Conservation (phyloP, 2,329 filamentous ascomycete species). For the Xylaria sp. region DNA sequence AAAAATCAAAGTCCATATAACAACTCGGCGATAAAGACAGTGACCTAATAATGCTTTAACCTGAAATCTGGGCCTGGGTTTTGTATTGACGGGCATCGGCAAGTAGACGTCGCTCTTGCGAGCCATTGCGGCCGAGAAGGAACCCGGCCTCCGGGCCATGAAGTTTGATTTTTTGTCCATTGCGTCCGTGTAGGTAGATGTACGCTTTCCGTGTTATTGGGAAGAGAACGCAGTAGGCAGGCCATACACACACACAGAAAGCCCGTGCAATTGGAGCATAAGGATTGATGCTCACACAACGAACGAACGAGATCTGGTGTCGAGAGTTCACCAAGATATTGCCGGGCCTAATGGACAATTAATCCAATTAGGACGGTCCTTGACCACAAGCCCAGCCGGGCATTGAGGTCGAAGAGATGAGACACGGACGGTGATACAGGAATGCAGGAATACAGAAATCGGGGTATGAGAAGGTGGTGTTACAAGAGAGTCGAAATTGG, state of each 20-base stretch:
- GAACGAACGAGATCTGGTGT: not conserved
- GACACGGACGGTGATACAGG: constrained; percentile 6
- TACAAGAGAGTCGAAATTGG: constrained; percentile 7
- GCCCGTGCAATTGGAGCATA: constrained; percentile 3
- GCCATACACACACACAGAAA: not conserved
- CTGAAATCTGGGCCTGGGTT: constrained; percentile 48
- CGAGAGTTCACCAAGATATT: not conserved
- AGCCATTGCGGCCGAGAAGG: constrained; percentile 27
- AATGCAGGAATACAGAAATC: constrained; percentile 1
- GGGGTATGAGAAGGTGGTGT: not conserved
- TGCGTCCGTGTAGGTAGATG: constrained; percentile 9
- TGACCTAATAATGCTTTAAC: constrained; percentile 55
- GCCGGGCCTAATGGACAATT: not conserved
- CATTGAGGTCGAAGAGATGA: constrained; percentile 12
- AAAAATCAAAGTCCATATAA: constrained; percentile 55
- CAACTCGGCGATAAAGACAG: constrained; percentile 57
- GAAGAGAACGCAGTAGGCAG: not conserved
- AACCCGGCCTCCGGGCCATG: constrained; percentile 33
- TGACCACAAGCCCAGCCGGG: constrained; percentile 1
- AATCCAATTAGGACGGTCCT: not conserved
- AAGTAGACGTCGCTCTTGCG: constrained; percentile 38
- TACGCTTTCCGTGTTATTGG: not conserved
- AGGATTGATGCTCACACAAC: not conserved
- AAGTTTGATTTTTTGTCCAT: constrained; percentile 37
- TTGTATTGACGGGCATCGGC: constrained; percentile 38